Evolutionary conservation across 2,329 filamentous ascomycete genomes (phyloP).

Genomic region (Arthrobotrys iridis): DNA sequence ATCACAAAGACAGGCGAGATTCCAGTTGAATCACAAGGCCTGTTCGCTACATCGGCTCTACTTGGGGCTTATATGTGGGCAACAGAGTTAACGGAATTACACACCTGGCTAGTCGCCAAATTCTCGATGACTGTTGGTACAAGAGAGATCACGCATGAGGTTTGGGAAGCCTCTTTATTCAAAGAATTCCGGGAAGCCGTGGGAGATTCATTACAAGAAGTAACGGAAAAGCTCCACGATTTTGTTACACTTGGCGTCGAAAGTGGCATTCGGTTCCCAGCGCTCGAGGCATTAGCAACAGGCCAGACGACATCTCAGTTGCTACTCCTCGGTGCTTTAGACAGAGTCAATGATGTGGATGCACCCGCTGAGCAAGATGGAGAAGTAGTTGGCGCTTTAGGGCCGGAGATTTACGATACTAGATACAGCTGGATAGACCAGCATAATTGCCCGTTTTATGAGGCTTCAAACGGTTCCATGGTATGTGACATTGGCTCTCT

Average conservation of each 20-base stretch:
- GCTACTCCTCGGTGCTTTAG: neutral
- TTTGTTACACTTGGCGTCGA: neutral
- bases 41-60: conserved; percentile 36
- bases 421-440: conserved; percentile 14
- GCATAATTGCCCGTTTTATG: conserved; percentile 24
- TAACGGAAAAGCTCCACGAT: conserved; percentile 5
- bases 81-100: conserved; percentile 24
- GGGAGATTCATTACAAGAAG: conserved; percentile 4
- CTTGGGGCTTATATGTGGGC: conserved; percentile 40
- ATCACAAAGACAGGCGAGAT: neutral
- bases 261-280: neutral
- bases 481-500: conserved; percentile 27
- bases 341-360: neutral
- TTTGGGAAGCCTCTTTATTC: conserved; percentile 12
- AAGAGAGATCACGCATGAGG: conserved; percentile 22
- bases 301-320: conserved; percentile 54
- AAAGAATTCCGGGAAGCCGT: conserved; percentile 31
- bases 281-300: conserved; percentile 44
- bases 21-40: neutral
- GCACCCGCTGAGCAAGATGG: neutral
- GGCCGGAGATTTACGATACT: conserved; percentile 21
- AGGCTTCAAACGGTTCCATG: conserved; percentile 6
- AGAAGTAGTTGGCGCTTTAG: neutral
- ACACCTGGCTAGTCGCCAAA: conserved; percentile 34
- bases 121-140: conserved; percentile 36